Base-by-base conservation (phyloP, 2,329 filamentous ascomycete species). In the Capronia epimyces region DNA sequence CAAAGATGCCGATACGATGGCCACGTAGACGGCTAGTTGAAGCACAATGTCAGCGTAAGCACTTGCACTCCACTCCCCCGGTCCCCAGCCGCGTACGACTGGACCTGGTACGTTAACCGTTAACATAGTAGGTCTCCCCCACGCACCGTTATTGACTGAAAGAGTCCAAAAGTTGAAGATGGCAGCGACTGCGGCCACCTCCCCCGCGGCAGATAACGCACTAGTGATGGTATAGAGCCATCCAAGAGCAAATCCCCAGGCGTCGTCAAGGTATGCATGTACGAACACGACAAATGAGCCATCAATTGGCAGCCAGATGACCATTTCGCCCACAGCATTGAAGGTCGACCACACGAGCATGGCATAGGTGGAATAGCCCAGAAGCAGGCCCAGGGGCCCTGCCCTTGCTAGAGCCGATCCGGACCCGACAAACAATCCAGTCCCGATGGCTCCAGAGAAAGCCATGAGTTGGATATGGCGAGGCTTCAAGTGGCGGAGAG, bases 361-460 rank as follows among this genome's bases (percentile, higher is more conserved):
- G 12, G 18, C 39, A 21, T 88, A 60, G 59, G 89, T 89, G 67
- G 89, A 73, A 3, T 73, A 50, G 13, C 74, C 72, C 47, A 63
- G 72, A 3, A 59, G 18, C 18, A 42, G 10, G 4, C 39, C 18
- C 18, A 12, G 6, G 21, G 22, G 39, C 5, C 39, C 39, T 6
- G 39, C 39, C 12, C n/a, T 7, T 7, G 18, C 18, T 8, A 42
- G 39, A 25, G n/a, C 39, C 7, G 22, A 12, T 6, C 39, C 39
- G 7, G 18, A n/a, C 15, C 12, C 15, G 12, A 37, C 32, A 18
- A 37, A 37, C 12, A 37, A n/a, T 7, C 12, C 32, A 15, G 32
- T 37, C n/a, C 32, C 32, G n/a, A 37, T 37, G 15, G 32, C 10
- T 5, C 32, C 32, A 18, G 12, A 13, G 32, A 37, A n/a, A n/a